Evolutionary conservation across 2,329 filamentous ascomycete species (phyloP).

Genomic region (Raffaelea arxii): DNA sequence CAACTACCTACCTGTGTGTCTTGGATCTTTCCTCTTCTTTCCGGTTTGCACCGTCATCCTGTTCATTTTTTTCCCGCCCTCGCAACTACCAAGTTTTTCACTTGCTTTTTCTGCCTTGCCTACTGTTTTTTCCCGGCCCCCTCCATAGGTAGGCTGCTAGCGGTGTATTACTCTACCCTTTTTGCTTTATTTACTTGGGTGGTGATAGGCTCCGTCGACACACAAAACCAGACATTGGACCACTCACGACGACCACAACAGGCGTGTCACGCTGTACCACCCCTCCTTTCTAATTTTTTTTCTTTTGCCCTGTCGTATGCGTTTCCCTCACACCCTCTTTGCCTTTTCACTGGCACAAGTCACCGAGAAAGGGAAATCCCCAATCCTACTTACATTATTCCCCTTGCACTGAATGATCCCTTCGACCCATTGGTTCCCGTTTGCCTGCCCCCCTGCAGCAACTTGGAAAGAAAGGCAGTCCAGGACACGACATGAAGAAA

Average conservation of each 20-base stretch:
- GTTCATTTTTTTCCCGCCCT: no score
- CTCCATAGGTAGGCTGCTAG: no score
- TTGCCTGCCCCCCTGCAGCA: constrained; percentile 11
- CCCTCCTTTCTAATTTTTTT: constrained; percentile 6
- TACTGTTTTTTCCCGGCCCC: no score
- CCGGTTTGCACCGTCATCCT: not conserved
- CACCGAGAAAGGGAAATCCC: constrained; percentile 4
- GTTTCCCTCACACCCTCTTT: constrained; percentile 6
- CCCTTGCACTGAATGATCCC: constrained; percentile 5
- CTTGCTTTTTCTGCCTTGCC: not conserved
- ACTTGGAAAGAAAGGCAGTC: no score
- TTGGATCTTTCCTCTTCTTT: not conserved
- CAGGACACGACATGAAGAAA: no score
- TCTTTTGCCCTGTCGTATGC: constrained; percentile 7
- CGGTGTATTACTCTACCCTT: not conserved
- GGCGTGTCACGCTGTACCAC: constrained; percentile 12
- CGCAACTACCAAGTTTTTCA: not conserved
- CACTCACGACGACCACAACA: no score
- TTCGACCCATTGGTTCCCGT: constrained; percentile 10
- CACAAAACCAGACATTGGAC: no score
- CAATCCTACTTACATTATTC: constrained; percentile 10
- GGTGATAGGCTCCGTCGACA: constrained; percentile 6
- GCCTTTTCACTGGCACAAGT: constrained; percentile 1
- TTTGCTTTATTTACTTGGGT: no score
- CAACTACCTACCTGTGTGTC: not conserved